Base-by-base conservation (phyloP, 177 flowering plant genomes). In the Vitis hybrid region DNA sequence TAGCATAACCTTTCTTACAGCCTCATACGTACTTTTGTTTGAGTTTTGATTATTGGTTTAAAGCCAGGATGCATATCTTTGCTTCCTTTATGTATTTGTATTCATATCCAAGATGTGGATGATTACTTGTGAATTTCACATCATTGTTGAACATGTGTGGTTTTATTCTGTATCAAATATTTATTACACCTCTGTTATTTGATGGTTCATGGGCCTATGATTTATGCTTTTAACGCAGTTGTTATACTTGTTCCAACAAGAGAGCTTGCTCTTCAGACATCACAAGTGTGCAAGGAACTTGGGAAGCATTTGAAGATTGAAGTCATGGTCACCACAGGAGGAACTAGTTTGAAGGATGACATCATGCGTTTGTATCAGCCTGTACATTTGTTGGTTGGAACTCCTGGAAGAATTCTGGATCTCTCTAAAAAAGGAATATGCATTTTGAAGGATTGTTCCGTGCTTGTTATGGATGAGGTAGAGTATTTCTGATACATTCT, bases 401-500 rank as follows among this genome's bases (percentile, higher is more conserved):
- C 97, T 26, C 98, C 98, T 45, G 98, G 98, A 71, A 87, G 98
- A 80, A 89, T 94, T 26, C 81, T 94, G 57, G 98, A 94, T 85
- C 97, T 94, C 73, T 82, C 96, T 2, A 92, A 84, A 66, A 94
- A 94, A 67, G 98, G 98, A 52, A 85, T 94, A 55, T 94, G 98
- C 67, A 39, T 85, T 65, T 78, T 94, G 81, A 90, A 88, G 72
- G 85, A 94, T 66, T 94, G 98, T 69, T 74, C 87, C 59, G 86
- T 94, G 97, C 92, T 94, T 78, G 85, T 88, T 58, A 85, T 94
- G 98, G 98, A 94, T 82, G 98, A 94, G 98, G 98, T 92, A 81
- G 14, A n/a, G 2, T 52, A 33, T 26, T 26, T 68, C 8, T 6
- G 14, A 39, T 39, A 7, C 45, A 39, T 39, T 39, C 45, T 39